A percentile compares a stretch with the other conserved stretches of the same genome.
Conservation (phyloP, 768 basidiomycete genomes). For the Heimioporus sp. region DNA sequence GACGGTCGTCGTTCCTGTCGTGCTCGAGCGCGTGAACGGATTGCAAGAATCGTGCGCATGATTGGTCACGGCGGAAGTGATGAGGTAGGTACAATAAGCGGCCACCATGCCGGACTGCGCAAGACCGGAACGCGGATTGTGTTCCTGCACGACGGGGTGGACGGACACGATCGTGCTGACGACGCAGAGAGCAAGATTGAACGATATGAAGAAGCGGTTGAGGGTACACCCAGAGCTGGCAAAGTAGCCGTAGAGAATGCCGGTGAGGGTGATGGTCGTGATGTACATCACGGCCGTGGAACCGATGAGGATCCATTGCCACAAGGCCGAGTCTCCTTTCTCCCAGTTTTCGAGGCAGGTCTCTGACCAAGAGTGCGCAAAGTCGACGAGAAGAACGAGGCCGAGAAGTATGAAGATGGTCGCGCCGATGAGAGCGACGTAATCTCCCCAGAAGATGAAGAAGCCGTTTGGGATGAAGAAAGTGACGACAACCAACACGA, state of each 20-base stretch:
- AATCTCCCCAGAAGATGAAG: constrained; percentile 99
- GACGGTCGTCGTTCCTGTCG: constrained; percentile 82
- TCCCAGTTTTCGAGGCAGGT: constrained; percentile 97
- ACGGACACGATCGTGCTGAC: constrained; percentile 80
- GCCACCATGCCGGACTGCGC: constrained; percentile 98
- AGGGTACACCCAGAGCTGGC: constrained; percentile 81
- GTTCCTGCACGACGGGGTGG: constrained; percentile 83
- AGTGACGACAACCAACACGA: constrained; percentile 72
- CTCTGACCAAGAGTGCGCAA: constrained; percentile 98
- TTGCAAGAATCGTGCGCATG: constrained; percentile 87
- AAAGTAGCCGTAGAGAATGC: constrained; percentile 90
- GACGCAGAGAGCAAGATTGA: constrained; percentile 82
- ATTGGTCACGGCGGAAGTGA: constrained; percentile 91
- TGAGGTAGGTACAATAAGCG: constrained; percentile 94
- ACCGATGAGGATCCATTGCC: constrained; percentile 95
- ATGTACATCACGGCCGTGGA: constrained; percentile 90
- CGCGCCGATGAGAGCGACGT: constrained; percentile 87
- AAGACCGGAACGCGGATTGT: constrained; percentile 91
- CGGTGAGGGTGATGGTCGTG: constrained; percentile 81
- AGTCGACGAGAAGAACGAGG: constrained; percentile 95
- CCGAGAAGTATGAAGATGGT: constrained; percentile 96
- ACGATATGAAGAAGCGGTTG: constrained; percentile 96
- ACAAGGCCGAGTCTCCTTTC: constrained; percentile 77
- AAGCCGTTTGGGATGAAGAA: constrained; percentile 96
- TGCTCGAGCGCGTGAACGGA: constrained; percentile 68